phyloP scores from a whole-genome alignment of 1,284 basidiomycete genomes.

The Sporisorium graminicola region DNA sequence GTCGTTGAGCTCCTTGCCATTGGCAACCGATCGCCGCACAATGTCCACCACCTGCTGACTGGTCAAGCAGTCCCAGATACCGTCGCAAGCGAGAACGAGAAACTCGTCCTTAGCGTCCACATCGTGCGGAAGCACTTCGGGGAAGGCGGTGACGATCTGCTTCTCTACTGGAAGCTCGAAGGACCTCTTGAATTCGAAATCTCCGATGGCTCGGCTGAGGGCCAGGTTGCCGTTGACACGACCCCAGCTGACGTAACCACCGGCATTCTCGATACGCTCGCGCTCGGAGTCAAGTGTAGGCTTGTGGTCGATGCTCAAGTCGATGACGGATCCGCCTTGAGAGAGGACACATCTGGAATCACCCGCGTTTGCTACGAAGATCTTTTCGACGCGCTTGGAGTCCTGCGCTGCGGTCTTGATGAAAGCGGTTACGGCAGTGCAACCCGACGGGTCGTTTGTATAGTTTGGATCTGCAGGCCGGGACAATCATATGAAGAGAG shows the following conservation, averaged over 20 bases:
- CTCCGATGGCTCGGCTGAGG: constrained; percentile 92
- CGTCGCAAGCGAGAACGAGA: constrained; percentile 94
- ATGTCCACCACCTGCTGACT: constrained; percentile 95
- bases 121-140: constrained; percentile 87
- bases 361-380: constrained; percentile 84
- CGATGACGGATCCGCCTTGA: constrained; percentile 84
- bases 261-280: constrained; percentile 88
- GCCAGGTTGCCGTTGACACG: constrained; percentile 99
- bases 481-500: background rate
- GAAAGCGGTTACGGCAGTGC: constrained; percentile 89
- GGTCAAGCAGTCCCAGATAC: constrained; percentile 97
- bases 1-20: constrained; percentile 82
- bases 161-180: constrained; percentile 82
- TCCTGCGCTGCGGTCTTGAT: constrained; percentile 31
- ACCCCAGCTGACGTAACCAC: constrained; percentile 96
- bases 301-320: constrained; percentile 95
- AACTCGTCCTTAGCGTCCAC: constrained; percentile 91
- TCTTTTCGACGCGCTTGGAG: constrained; percentile 43
- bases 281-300: constrained; percentile 88
- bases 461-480: constrained; percentile 80
- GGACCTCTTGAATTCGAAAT: constrained; percentile 99
- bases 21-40: constrained; percentile 83
- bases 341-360: constrained; percentile 95
- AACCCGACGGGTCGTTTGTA: constrained; percentile 92
- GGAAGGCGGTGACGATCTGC: constrained; percentile 95